Evolutionary conservation across 306 rosid species (phyloP), one percentile per base, ranked within the genome.

Genomic region (Vachellia pachyceras): DNA sequence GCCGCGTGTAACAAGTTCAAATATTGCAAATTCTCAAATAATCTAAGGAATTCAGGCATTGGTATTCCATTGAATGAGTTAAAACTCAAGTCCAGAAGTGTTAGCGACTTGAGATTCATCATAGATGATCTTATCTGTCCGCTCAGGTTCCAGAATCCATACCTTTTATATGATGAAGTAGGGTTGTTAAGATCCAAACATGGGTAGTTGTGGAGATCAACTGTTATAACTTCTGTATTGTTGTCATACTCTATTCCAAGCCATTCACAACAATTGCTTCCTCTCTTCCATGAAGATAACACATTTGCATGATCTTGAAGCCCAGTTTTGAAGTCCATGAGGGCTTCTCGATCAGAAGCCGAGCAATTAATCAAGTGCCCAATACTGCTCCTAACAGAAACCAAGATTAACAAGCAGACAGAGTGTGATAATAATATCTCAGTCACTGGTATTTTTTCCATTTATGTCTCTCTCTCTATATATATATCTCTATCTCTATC

Each of bases 1-100:
- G 18, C 86, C 93, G 7, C n/a, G 90, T 72, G 78, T 69, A 90
- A 88, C 22, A 90, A 46, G 78, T 88, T 80, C 17, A 88, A 74
- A 63, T 90, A 81, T 42, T 80, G 84, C 82, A 90, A 79, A 75
- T 84, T 84, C 41, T 64, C 9, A 17, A 88, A 11, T 54, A 86
- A 73, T 37, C 86, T 89, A 14, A 90, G 82, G 55, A 76, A 79
- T 17, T 22, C 65, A 64, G 85, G 87, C 50, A 37, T 54, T 6
- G 20, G 25, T n/a, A 54, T 6, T 20, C 29, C 61, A 54, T 54
- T 7, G 61, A 54, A 54, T 18, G 61, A 1, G 11, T 54, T 54
- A 45, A 40, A 84, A 50, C 94, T 88, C 82, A 82, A 80, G 84
- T 90, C 89, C 64, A 88, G 78, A 76, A 84, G 55, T 35, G 66